Evolutionary conservation across 352 stramenopile species (phyloP).

Genomic region (Globisporangium nunn): DNA sequence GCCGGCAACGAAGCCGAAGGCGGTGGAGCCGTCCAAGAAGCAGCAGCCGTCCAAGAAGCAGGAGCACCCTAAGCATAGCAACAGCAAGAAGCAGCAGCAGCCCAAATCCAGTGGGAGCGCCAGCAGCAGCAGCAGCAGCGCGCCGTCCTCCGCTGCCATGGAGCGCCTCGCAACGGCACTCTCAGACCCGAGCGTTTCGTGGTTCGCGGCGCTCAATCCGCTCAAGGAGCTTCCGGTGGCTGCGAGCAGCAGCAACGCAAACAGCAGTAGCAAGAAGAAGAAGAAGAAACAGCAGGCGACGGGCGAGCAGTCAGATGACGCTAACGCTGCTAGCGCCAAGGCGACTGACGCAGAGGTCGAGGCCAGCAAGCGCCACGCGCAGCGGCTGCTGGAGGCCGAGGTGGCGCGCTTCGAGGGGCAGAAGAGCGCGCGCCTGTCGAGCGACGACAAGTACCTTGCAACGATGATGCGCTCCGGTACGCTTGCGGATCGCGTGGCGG

Average conservation of each 20-base stretch:
- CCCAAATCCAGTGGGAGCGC: not conserved
- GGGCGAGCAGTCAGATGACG: not conserved
- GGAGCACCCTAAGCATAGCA: not conserved
- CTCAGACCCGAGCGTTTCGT: conserved; percentile 22
- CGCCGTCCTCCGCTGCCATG: conserved; percentile 11
- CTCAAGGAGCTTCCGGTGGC: conserved; percentile 5
- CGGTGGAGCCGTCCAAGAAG: not conserved
- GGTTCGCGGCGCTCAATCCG: conserved; percentile 23
- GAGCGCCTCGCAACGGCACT: conserved; percentile 25
- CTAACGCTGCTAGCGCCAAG: conserved; percentile 10
- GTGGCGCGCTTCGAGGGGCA: conserved; percentile 53
- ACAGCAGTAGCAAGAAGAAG: conserved; percentile 15
- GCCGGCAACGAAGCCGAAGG: too few relatives aligned
- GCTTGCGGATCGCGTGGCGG: conserved; percentile 86
- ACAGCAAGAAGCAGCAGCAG: not conserved
- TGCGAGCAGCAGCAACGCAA: not conserved
- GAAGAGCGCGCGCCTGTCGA: conserved; percentile 66
- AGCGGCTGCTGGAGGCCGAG: conserved; percentile 51
- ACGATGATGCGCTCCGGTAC: conserved; percentile 89
- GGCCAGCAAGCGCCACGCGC: conserved; percentile 43
- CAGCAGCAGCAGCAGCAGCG: not conserved
- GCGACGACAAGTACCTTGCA: conserved; percentile 80
- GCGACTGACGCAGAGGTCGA: conserved; percentile 16
- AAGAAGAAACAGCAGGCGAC: conserved; percentile 3
- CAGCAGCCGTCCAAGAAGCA: not conserved